These are phyloP conservation scores for Astrephomene gubernaculifera DNA, from an alignment of 139 green algal genomes.

Conservation along the genomic window DNA sequence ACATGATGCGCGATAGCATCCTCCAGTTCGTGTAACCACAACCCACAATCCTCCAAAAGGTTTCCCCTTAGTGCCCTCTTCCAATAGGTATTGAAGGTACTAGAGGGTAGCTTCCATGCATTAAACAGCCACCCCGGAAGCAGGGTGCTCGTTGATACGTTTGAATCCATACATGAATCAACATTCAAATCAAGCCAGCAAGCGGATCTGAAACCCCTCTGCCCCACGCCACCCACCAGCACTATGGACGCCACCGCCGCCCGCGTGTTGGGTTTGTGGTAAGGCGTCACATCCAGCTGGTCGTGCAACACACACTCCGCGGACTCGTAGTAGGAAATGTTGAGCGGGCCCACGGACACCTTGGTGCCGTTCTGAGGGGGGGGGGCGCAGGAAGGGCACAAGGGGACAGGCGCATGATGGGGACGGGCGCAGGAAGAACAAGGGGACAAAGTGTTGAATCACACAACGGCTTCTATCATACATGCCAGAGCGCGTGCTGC, in stretches of 20 bases:
- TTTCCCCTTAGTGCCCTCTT: no score
- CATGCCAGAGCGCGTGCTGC: no score
- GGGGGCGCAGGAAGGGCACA: no score
- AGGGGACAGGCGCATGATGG: no score
- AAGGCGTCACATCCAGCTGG: background rate
- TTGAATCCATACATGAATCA: background rate
- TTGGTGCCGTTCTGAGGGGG: slow-evolving; percentile 4
- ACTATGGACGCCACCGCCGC: slow-evolving; percentile 20
- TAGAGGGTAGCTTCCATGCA: no score
- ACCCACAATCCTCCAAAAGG: no score
- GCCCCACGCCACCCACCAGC: background rate
- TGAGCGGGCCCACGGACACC: background rate
- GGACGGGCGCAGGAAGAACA: no score
- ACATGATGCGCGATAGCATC: no score
- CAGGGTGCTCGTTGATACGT: background rate
- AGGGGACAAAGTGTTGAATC: no score
- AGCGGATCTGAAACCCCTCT: background rate
- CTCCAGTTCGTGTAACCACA: no score
- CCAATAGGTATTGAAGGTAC: no score
- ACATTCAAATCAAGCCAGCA: background rate
- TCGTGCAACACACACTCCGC: slow-evolving; percentile 5
- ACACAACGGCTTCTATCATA: no score
- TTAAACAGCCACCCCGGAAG: background rate
- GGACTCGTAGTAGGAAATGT: background rate
- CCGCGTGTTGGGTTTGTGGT: slow-evolving; percentile 21